Conservation (phyloP, 352 stramenopile genomes). For the Phytophthora meadii region DNA sequence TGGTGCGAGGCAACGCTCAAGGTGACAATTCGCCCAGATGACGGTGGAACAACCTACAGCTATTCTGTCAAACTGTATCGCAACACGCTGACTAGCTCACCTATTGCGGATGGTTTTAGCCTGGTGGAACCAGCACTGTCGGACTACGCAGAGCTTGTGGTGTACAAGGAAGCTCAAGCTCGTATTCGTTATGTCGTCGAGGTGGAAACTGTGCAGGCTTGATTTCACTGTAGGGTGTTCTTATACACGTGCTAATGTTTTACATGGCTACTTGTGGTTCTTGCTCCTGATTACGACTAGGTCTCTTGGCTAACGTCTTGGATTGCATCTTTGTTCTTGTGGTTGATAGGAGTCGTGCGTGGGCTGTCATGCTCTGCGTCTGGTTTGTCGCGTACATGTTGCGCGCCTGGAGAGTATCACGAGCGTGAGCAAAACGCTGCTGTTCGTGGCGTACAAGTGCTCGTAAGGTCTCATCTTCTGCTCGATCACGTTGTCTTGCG, state of each 20-base stretch:
- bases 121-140: constrained; percentile 27
- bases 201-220: constrained; percentile 46
- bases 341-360: constrained; percentile 36
- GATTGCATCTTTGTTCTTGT: constrained; percentile 17
- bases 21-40: constrained; percentile 26
- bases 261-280: constrained; percentile 22
- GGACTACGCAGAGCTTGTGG: constrained; percentile 71
- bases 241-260: constrained; percentile 13
- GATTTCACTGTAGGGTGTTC: background rate
- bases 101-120: constrained; percentile 22
- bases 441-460: constrained; percentile 70
- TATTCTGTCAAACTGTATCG: constrained; percentile 65
- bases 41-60: constrained; percentile 22
- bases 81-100: constrained; percentile 40
- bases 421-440: constrained; percentile 59
- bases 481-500: constrained; percentile 39
- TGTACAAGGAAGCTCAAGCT: constrained; percentile 78
- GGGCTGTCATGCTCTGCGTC: constrained; percentile 37
- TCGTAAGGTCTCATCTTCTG: constrained; percentile 71
- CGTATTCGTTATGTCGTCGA: constrained; percentile 84
- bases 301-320: constrained; percentile 2
- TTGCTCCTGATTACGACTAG: constrained; percentile 32
- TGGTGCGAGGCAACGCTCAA: constrained; percentile 41
- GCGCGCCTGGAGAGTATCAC: constrained; percentile 61
- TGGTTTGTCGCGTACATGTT: constrained; percentile 76